These are phyloP conservation scores for Trametes sanguinea DNA, from an alignment of 768 basidiomycete genomes.

Conservation along the genomic window DNA sequence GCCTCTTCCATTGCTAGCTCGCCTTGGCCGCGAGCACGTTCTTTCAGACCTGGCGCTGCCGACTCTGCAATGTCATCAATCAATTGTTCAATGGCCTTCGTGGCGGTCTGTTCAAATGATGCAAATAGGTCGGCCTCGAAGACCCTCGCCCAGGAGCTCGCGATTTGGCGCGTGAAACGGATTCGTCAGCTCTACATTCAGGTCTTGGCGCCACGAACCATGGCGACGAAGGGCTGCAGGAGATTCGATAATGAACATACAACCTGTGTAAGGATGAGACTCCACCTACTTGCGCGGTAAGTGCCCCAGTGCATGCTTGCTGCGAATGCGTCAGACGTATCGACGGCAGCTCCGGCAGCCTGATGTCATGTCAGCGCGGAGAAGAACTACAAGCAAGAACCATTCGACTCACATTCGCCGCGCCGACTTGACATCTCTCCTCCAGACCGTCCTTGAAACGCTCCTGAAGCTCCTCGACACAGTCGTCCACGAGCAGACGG, in stretches of 20 bases:
- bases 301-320: constrained; percentile 60
- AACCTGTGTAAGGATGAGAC: not conserved
- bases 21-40: constrained; percentile 52
- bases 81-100: constrained; percentile 43
- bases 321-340: constrained; percentile 52
- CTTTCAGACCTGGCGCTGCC: constrained; percentile 53
- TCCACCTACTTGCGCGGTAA: constrained; percentile 54
- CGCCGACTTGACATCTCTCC: constrained; percentile 56
- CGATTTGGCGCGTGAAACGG: constrained; percentile 63
- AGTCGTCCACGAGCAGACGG: constrained; percentile 43
- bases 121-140: constrained; percentile 61
- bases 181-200: constrained; percentile 58
- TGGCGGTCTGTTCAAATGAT: constrained; percentile 44
- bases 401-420: constrained; percentile 44
- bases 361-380: constrained; percentile 7
- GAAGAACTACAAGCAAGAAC: not conserved
- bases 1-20: constrained; percentile 55
- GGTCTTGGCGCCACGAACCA: constrained; percentile 55
- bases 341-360: constrained; percentile 47
- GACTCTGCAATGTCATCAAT: constrained; percentile 54
- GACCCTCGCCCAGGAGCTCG: constrained; percentile 57
- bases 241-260: not conserved
- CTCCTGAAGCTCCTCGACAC: constrained; percentile 48
- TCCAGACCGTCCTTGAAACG: constrained; percentile 57
- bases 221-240: constrained; percentile 49